Base-by-base conservation (phyloP, 2,329 filamentous ascomycete genomes). In the Xylogone sp. region DNA sequence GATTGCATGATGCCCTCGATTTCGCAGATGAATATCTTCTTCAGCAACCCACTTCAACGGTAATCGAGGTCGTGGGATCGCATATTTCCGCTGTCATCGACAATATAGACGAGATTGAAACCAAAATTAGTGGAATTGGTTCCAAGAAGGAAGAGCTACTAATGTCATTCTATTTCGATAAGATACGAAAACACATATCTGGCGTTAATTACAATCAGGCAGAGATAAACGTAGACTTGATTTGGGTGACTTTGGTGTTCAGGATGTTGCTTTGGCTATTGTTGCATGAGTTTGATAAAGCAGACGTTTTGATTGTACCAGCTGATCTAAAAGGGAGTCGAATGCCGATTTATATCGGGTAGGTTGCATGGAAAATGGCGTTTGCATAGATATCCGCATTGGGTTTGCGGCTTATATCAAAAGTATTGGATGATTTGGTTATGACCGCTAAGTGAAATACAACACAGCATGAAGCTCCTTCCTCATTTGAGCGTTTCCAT, bases 261-360 rank as follows among this genome's bases (percentile, higher is more conserved):
- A 67, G 78, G 21, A 82, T 82, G 79, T 68, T 82, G 21, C 81
- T 78, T 60, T 82, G 78, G 80, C 63, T 82, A 48, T 70, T 77
- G 65, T 64, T 82, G 54, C 78, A 83, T 58, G 77, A 82, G 57
- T 82, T 82, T 48, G 69, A 79, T 61, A 77, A 76, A 59, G 69
- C 73, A 53, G 79, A 82, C 50, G 68, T 76, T 9, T 77, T 81
- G 62, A 62, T 77, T 2, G 67, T 74, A 43, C 78, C 79, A 63
- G 77, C 75, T 53, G 77, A 81, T 64, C 64, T 82, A 3, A 58
- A 75, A 29, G 78, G 77, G 2, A 82, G 74, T 56, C 72, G 79
- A 3, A 71, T 82, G 69, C 78, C 78, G 0, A 77, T 82, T 9
- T 82, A 78, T 53, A 77, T 82, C 57, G 67, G 73, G n/a, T 73